Evolutionary conservation across 768 basidiomycete genomes (phyloP), one percentile per base, ranked within the genome.

Genomic region (Lyophyllum decastes): DNA sequence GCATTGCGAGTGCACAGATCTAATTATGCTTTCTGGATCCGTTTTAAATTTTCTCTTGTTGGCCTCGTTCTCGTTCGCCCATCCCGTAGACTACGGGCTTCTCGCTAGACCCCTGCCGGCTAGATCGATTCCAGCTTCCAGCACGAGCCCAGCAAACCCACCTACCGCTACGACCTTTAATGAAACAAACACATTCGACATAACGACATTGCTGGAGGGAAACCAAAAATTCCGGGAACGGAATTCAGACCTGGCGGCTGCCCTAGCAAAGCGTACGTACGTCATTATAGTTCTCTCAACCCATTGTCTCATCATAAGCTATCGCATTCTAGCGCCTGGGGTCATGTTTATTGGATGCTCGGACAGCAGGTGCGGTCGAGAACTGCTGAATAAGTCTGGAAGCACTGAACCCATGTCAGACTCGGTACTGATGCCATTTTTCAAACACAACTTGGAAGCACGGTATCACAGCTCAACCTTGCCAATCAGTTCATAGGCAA

Each of bases 341-440:
- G 73, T 75, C 62, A 73, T 75, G 73, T 73, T 75, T 48, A 62
- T 76, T 49, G 73, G 73, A 21, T 76, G 73, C 46, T 62, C 68
- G 4, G 74, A 76, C 52, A 74, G 72, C 53, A 70, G 70, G 73
- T 70, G 49, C 22, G 65, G 38, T 51, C 22, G 10, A 7, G 10
- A 21, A 5, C 21, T 17, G 10, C 2, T 24, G 26, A 34, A 19
- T 3, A 40, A 26, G 45, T 22, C 26, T 4, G 8, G 34, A 24
- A 22, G 10, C 10, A 19, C 17, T 41, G n/a, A n/a, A 11, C 2
- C 30, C 25, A 10, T 9, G 14, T 27, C 24, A 62, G 61, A 47
- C 16, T 62, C 14, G 54, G 44, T 21, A 38, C 52, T 43, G 44
- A 47, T 41, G 52, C 56, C 9, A 70, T 77, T 26, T 77, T 77